phyloP scores from a whole-genome alignment of 305 asterid genomes.

The Salvia sclarea region DNA sequence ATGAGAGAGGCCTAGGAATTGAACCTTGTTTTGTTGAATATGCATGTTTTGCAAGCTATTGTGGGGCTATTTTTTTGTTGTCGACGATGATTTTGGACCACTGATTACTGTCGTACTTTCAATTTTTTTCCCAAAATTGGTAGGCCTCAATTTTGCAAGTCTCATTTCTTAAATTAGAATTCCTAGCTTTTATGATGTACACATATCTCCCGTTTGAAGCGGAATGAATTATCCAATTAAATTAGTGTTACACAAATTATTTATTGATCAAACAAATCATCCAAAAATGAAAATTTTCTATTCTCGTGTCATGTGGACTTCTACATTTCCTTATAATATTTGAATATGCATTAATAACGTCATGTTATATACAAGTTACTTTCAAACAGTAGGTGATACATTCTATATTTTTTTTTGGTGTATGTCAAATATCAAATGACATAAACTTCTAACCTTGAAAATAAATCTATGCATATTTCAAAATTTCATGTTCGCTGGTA shows the following conservation, averaged over 20 bases:
- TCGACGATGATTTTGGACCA: conserved; percentile 40
- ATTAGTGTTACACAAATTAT: neutral
- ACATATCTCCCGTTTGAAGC: neutral
- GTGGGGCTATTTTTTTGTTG: conserved; percentile 27
- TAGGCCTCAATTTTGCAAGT: conserved; percentile 26
- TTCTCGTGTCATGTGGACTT: too few species aligned
- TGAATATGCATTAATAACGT: too few species aligned
- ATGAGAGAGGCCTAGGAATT: conserved; percentile 12
- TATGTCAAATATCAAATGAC: neutral
- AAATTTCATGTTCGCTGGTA: too few species aligned
- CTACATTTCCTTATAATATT: too few species aligned
- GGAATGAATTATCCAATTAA: neutral
- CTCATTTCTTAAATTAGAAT: neutral
- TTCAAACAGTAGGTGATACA: too few species aligned
- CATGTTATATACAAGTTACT: too few species aligned
- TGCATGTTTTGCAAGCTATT: conserved; percentile 36
- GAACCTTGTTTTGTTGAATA: conserved; percentile 28
- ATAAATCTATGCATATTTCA: too few species aligned
- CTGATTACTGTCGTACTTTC: conserved; percentile 22
- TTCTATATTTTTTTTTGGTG: neutral
- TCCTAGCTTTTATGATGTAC: conserved; percentile 20
- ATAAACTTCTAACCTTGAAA: neutral
- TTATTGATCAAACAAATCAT: neutral
- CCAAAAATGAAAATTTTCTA: neutral
- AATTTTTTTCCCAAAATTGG: conserved; percentile 5